Percentiles rank a stretch among this genome's conserved stretches.
Conservation (phyloP, 2,329 filamentous ascomycete species). For the Aspergillus flavus region DNA sequence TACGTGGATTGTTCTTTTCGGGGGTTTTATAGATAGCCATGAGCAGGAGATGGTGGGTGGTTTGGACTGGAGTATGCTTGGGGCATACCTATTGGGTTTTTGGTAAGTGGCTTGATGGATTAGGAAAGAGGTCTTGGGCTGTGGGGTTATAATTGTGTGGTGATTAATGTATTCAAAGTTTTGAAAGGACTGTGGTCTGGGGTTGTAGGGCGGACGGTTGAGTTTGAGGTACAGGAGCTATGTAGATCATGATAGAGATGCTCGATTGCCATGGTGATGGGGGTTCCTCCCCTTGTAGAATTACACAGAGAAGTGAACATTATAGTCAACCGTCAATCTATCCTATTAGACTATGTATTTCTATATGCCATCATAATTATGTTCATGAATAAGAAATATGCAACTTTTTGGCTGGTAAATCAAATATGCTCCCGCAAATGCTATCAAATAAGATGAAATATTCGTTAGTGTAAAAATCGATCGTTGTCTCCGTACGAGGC, state of each 20-base stretch:
- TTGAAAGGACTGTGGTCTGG: neutral
- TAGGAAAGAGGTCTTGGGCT: neutral
- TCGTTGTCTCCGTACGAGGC: constrained; percentile 11
- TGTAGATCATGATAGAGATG: neutral
- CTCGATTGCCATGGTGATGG: neutral
- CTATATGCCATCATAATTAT: constrained; percentile 1
- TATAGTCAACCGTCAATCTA: neutral
- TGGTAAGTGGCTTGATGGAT: neutral
- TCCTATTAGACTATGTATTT: constrained; percentile 4
- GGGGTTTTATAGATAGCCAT: no score
- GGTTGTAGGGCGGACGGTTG: neutral
- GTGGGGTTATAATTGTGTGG: neutral
- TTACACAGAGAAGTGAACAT: no score
- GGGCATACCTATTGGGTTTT: no score
- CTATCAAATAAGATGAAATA: neutral
- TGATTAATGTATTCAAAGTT: neutral
- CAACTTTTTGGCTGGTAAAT: neutral
- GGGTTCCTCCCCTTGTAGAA: no score
- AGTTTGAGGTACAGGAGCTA: no score
- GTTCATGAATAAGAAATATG: constrained; percentile 2
- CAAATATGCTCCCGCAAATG: neutral
- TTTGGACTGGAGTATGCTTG: no score
- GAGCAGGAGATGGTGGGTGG: no score
- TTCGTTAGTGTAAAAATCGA: neutral
- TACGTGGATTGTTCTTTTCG: no score